A percentile compares a stretch with the other conserved stretches of the same genome.
Evolutionary conservation across 306 rosid species (phyloP).

Genomic region (Vigna hirtella): DNA sequence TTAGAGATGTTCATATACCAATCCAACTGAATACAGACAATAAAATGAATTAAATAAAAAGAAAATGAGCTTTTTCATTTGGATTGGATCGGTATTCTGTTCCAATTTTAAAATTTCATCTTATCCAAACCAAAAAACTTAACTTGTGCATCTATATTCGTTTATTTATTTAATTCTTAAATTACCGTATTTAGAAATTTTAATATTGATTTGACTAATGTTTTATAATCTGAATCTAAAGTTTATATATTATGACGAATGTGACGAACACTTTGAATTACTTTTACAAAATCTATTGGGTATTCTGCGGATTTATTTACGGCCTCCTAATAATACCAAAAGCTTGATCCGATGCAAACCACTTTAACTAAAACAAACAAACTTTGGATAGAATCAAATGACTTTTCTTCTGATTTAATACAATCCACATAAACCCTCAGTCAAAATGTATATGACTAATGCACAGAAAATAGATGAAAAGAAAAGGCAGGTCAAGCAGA

Average conservation of each 20-base stretch:
- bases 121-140: conserved; percentile 3
- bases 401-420: background rate
- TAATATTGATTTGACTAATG: background rate
- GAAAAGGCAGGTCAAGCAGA: background rate
- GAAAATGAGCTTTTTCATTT: background rate
- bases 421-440: background rate
- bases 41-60: background rate
- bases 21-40: background rate
- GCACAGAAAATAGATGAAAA: background rate
- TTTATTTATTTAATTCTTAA: background rate
- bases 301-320: conserved; percentile 3
- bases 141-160: background rate
- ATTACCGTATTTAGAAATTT: background rate
- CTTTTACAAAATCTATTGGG: background rate
- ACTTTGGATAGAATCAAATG: background rate
- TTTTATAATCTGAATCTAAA: background rate
- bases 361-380: background rate
- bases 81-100: background rate
- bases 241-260: background rate
- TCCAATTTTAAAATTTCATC: background rate
- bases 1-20: background rate
- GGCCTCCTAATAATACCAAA: background rate
- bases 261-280: background rate
- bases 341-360: background rate
- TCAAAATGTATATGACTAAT: background rate